Base-by-base conservation (phyloP, 768 basidiomycete genomes). In the Boletus insuetus region DNA sequence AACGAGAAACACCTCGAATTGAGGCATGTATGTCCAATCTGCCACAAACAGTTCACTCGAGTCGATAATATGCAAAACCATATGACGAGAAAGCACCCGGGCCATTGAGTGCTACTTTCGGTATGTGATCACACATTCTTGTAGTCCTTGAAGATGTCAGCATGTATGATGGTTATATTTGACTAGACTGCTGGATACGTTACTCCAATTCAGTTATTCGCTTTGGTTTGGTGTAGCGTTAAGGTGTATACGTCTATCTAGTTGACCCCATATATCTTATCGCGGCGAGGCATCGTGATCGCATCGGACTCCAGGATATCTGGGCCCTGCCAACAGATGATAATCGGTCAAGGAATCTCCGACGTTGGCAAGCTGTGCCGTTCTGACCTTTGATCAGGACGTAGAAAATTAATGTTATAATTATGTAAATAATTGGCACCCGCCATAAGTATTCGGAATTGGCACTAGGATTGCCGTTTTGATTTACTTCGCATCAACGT, bases 1-100 rank as follows among this genome's bases (percentile, higher is more conserved):
- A 59, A 58, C 24, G 69, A 70, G 41, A 54, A 22, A 31, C 69
- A 70, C 22, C 58, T 70, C 17, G 54, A 56, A 43, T 41, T 46
- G 24, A 63, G 14, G 42, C 51, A 59, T 37, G 0, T 9, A 3
- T 71, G 69, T 49, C 42, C 56, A 8, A 16, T 35, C 16, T 72
- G 69, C 34, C 1, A 24, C 5, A 58, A 64, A 19, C 46, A 32
- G 31, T 70, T 70, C 53, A 63, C 66, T 6, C 69, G 70, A 19
- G 46, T 11, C 50, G 4, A 69, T 24, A 64, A 66, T 12, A 41
- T 60, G 40, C 47, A 53, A 10, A 26, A 7, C 5, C 69, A 72
- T 37, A 0, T 52, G 0, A 35, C 20, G 37, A 55, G 13, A 11
- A 64, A 58, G 34, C 67, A 62, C 47, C 0, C 48, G 1, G 19